Evolutionary conservation across 768 basidiomycete genomes (phyloP).

Genomic region (Amanita rubescens): DNA sequence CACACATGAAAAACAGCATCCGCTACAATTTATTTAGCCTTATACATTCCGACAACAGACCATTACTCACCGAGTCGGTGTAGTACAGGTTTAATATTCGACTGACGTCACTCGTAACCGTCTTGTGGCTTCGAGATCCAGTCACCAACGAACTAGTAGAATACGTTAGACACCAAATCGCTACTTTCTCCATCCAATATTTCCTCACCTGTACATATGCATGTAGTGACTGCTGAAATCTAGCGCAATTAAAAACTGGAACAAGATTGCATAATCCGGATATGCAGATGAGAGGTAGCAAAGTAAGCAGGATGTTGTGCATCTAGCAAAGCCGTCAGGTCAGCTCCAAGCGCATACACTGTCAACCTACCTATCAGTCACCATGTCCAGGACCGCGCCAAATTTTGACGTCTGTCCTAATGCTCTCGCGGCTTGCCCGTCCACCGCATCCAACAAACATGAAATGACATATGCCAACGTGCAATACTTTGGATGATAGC

Average conservation of each 20-base stretch:
- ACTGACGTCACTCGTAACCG: constrained; percentile 88
- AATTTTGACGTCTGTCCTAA: constrained; percentile 92
- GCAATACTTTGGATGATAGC: constrained; percentile 87
- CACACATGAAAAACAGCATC: constrained; percentile 88
- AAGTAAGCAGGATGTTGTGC: constrained; percentile 91
- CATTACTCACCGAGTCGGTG: constrained; percentile 79
- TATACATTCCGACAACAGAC: not conserved
- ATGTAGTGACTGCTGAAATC: constrained; percentile 99
- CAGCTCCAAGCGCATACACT: not conserved
- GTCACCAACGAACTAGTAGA: constrained; percentile 82
- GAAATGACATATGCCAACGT: constrained; percentile 86
- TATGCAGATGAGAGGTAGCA: constrained; percentile 92
- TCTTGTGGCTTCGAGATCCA: constrained; percentile 89
- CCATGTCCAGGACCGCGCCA: constrained; percentile 98
- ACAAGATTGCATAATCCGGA: constrained; percentile 73
- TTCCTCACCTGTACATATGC: constrained; percentile 97
- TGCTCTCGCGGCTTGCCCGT: constrained; percentile 86
- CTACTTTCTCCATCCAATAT: not conserved
- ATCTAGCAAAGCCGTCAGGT: constrained; percentile 40
- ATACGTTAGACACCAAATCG: constrained; percentile 8
- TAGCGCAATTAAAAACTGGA: constrained; percentile 93
- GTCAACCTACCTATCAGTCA: constrained; percentile 89
- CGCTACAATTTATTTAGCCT: constrained; percentile 34
- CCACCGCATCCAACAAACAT: constrained; percentile 90
- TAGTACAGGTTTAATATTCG: constrained; percentile 90